Base-by-base conservation (phyloP, 2,329 filamentous ascomycete genomes). In the Arthrobotrys iridis region DNA sequence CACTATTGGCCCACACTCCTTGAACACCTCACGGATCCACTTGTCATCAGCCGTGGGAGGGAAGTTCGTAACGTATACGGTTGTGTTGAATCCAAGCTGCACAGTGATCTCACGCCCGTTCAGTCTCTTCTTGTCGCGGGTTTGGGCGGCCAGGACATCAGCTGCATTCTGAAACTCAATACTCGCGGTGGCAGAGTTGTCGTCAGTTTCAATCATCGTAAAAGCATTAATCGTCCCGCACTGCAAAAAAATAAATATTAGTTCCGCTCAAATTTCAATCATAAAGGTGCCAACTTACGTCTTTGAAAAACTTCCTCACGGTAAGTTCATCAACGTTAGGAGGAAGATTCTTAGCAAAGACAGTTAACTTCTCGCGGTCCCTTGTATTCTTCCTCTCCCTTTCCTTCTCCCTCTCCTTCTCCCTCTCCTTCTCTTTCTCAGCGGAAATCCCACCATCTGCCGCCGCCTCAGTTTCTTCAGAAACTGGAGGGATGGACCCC, bases 21-120 rank as follows among this genome's bases (percentile, higher is more conserved):
- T 85, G 82, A 94, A 94, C 2, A 94, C 82, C 35, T 87, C 82
- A 41, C 87, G 87, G 20, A 95, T 86, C 79, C 88, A 92, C 1
- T 84, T 82, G 78, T 93, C 90, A 79, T 93, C 91, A 7, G 90
- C 90, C 18, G 87, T 85, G 0, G 91, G 88, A 1, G 93, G 93
- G 80, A 93, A 99, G 81, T 99, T 99, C 45, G 93, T 90, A 33
- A 98, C 88, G 80, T 91, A 99, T 3, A 99, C 84, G 0, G 93
- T 98, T 67, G 93, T 88, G 60, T 90, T 89, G 37, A 90, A 88
- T 30, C 91, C 93, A 46, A 92, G 85, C 65, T 87, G 86, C 20
- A 99, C 92, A 35, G 86, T 85, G 55, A 99, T 90, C 77, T 89
- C 87, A 35, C 87, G 86, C 22, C 91, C 89, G 60, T 90, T 88